phyloP scores from a whole-genome alignment of 352 stramenopile species.

The Blastocystis sp. region DNA sequence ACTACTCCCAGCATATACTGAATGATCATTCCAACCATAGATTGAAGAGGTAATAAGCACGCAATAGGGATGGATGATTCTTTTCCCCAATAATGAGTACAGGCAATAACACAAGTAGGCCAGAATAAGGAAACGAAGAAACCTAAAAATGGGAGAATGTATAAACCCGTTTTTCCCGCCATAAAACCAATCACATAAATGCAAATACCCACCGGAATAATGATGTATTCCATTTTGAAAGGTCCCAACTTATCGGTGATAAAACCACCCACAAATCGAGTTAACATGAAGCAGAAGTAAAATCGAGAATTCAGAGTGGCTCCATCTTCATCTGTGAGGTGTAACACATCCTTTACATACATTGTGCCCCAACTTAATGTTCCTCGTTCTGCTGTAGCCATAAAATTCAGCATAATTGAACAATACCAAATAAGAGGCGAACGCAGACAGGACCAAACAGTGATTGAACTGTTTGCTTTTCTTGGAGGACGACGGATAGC shows the following conservation, averaged over 20 bases:
- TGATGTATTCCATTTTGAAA: slow-evolving; percentile 61
- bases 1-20: slow-evolving; percentile 23
- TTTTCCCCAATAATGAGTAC: slow-evolving; percentile 32
- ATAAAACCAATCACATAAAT: slow-evolving; percentile 47
- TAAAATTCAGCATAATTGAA: slow-evolving; percentile 8
- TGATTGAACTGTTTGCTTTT: neutral
- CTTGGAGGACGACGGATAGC: neutral
- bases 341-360: slow-evolving; percentile 59
- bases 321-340: slow-evolving; percentile 22
- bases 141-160: slow-evolving; percentile 15
- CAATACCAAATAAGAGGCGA: slow-evolving; percentile 60
- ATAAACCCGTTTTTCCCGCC: neutral
- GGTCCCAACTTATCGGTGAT: slow-evolving; percentile 44
- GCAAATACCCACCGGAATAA: slow-evolving; percentile 23
- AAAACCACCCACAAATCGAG: slow-evolving; percentile 57
- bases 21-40: neutral
- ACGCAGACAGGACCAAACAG: neutral
- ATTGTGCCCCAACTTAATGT: slow-evolving; percentile 56
- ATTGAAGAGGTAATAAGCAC: slow-evolving; percentile 27
- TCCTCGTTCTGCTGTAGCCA: slow-evolving; percentile 46
- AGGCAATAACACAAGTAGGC: slow-evolving; percentile 19
- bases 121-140: slow-evolving; percentile 65
- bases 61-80: slow-evolving; percentile 18
- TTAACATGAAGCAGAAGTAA: slow-evolving; percentile 61
- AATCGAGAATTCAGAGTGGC: slow-evolving; percentile 39